Conservation (phyloP, 768 basidiomycete species). For the Amanita phalloides region DNA sequence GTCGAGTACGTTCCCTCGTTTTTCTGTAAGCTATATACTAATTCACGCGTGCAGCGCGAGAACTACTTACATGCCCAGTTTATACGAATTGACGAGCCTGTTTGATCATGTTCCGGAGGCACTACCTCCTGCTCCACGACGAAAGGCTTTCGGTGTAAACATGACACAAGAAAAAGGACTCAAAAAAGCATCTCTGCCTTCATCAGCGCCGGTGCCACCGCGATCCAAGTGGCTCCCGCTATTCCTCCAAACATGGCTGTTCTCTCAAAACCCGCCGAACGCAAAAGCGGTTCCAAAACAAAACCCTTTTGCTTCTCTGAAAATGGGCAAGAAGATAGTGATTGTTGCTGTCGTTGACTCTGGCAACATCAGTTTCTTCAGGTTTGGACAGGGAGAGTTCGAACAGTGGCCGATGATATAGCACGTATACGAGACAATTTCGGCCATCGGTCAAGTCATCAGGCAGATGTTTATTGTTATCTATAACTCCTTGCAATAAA, state of each 20-base stretch:
- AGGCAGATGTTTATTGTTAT: no score
- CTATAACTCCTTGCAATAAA: no score
- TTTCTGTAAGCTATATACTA: neutral
- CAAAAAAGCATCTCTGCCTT: neutral
- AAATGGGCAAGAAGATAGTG: conserved; percentile 74
- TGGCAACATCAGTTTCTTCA: conserved; percentile 81
- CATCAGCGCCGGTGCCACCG: neutral
- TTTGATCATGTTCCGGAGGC: conserved; percentile 64
- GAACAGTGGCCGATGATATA: conserved; percentile 69
- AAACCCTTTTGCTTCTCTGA: conserved; percentile 74
- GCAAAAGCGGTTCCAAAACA: conserved; percentile 20
- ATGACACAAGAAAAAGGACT: neutral
- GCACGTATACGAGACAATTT: no score
- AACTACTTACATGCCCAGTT: conserved; percentile 70
- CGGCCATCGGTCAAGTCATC: no score
- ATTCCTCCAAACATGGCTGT: conserved; percentile 9
- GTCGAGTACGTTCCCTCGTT: conserved; percentile 51
- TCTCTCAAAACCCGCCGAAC: conserved; percentile 6
- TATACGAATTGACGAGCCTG: conserved; percentile 65
- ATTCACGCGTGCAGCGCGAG: conserved; percentile 45
- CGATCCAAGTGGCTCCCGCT: neutral
- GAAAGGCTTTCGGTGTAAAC: neutral
- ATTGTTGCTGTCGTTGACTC: conserved; percentile 84
- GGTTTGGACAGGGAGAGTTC: conserved; percentile 80
- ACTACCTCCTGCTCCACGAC: conserved; percentile 42